Conservation (phyloP, 352 stramenopile genomes). For the Phytophthora sp. region DNA sequence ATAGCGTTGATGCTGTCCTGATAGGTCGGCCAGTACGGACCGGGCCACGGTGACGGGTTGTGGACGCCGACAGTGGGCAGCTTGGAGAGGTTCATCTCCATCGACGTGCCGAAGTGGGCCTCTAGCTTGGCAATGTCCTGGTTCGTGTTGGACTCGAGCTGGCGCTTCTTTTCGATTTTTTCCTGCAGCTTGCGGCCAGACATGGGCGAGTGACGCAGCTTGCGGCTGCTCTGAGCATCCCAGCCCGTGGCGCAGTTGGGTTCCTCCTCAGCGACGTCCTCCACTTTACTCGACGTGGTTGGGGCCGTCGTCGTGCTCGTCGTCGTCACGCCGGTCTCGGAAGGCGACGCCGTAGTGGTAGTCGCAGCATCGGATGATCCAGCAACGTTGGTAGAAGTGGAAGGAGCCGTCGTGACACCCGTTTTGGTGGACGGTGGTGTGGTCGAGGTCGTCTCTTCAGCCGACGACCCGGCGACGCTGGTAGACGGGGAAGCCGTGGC, state of each 20-base stretch:
- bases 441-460: constrained; percentile 1
- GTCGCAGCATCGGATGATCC: constrained; percentile 1
- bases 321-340: constrained; percentile 10
- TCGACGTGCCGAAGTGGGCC: constrained; percentile 30
- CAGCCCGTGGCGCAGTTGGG: constrained; percentile 32
- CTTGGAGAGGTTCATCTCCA: constrained; percentile 33
- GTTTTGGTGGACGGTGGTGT: background rate
- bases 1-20: constrained; percentile 70
- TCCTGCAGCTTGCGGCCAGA: constrained; percentile 20
- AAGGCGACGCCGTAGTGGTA: background rate
- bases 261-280: constrained; percentile 16
- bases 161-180: constrained; percentile 21
- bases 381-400: constrained; percentile 11
- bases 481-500: background rate
- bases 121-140: constrained; percentile 37
- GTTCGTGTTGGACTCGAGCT: constrained; percentile 22
- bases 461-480: constrained; percentile 2
- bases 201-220: constrained; percentile 28
- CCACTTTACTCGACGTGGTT: constrained; percentile 13
- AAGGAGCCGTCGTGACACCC: constrained; percentile 1
- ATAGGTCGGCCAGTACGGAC: constrained; percentile 69
- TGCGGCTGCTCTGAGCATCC: constrained; percentile 31
- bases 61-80: constrained; percentile 24
- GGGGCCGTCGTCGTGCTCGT: constrained; percentile 11
- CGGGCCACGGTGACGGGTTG: constrained; percentile 44